Evolutionary conservation across 805 yeast species (phyloP).

Genomic region (Candida nitratophila): DNA sequence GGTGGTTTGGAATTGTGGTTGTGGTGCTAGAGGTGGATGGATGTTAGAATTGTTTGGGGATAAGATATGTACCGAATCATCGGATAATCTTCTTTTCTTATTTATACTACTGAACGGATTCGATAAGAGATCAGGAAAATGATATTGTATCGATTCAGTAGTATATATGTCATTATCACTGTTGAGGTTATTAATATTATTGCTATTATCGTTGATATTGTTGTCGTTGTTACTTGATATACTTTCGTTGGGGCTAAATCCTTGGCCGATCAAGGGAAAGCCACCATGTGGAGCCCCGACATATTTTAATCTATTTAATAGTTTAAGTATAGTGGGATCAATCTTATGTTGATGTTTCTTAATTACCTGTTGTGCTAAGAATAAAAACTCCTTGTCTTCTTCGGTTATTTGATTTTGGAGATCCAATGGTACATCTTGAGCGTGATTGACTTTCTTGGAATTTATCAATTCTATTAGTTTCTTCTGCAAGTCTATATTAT

Average conservation of each 20-base stretch:
- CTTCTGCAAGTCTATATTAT: not conserved
- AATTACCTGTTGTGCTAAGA: conserved; percentile 56
- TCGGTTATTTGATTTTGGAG: conserved; percentile 17
- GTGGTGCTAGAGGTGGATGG: too few relatives aligned
- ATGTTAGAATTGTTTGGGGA: too few relatives aligned
- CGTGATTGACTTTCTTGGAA: not conserved
- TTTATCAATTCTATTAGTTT: not conserved
- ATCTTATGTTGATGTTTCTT: conserved; percentile 35
- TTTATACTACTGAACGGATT: not conserved
- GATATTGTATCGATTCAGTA: not conserved
- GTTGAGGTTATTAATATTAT: too few relatives aligned
- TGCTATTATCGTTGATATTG: not conserved
- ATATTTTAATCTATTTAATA: conserved; percentile 53
- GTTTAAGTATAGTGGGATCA: conserved; percentile 57
- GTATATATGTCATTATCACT: not conserved
- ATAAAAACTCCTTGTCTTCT: conserved; percentile 49
- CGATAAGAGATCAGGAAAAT: not conserved
- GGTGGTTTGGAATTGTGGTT: too few relatives aligned
- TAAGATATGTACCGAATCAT: not conserved
- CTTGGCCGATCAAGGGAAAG: conserved; percentile 23
- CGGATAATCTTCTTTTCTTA: not conserved
- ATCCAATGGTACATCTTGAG: not conserved
- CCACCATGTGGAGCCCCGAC: conserved; percentile 55
- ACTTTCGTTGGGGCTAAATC: not conserved
- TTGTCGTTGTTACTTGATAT: not conserved